These are phyloP conservation scores for Raddia distichophylla DNA, from an alignment of 176 grass and related monocot genomes.

Conservation along the genomic window DNA sequence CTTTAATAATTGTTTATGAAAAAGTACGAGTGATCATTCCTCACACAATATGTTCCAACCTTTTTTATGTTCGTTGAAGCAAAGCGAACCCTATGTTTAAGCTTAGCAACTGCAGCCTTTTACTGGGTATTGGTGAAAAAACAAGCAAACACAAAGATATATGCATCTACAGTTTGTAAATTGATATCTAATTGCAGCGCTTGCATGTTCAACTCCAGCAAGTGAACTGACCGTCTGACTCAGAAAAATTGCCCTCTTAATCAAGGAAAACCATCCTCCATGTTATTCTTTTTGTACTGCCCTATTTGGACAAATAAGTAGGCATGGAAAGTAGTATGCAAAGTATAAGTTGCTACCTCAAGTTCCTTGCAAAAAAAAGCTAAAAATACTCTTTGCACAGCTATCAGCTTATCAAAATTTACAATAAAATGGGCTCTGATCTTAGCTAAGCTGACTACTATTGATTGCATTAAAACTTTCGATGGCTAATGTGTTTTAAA, in stretches of 20 bases:
- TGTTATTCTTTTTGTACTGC: neutral
- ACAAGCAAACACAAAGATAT: neutral
- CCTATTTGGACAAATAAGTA: slow-evolving; percentile 18
- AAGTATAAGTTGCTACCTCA: neutral
- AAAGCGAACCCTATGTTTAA: neutral
- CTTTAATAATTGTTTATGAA: slow-evolving; percentile 4
- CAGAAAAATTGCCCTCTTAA: neutral
- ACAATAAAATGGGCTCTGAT: neutral
- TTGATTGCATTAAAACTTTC: slow-evolving; percentile 14
- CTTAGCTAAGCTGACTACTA: neutral
- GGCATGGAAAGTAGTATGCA: neutral
- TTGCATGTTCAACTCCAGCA: neutral
- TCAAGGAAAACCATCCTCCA: slow-evolving; percentile 8
- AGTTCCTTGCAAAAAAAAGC: neutral
- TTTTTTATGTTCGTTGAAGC: neutral
- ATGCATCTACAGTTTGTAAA: neutral
- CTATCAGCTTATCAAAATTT: slow-evolving; percentile 18
- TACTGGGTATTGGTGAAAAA: neutral
- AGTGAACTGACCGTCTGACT: slow-evolving; percentile 29
- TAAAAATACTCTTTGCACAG: slow-evolving; percentile 25
- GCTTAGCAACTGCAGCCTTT: neutral
- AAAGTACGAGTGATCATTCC: neutral
- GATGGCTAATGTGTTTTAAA: neutral
- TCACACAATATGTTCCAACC: slow-evolving; percentile 4
- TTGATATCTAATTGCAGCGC: neutral